Conservation (phyloP, 345 rosid species). For the Mercurialis annua region DNA sequence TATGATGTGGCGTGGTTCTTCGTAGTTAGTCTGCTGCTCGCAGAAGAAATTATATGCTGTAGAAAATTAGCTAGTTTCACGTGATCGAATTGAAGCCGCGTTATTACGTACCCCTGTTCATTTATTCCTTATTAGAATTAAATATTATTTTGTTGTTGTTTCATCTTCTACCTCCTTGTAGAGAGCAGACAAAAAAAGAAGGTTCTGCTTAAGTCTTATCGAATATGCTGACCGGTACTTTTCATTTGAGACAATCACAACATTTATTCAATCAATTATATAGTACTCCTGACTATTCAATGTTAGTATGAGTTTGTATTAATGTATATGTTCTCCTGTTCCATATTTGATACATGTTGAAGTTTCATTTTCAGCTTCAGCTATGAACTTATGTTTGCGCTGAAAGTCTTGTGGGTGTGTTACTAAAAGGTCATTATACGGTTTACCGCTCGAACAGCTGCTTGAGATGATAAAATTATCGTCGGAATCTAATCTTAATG, state of each 20-base stretch:
- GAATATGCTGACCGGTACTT: neutral
- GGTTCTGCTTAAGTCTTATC: neutral
- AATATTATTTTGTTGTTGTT: neutral
- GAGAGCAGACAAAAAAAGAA: constrained; percentile 13
- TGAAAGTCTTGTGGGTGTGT: neutral
- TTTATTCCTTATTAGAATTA: constrained; percentile 8
- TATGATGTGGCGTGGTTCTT: constrained; percentile 40
- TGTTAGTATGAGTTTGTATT: constrained; percentile 50
- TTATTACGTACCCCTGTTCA: constrained; percentile 2
- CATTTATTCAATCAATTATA: neutral
- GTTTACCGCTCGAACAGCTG: no score
- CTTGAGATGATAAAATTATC: no score
- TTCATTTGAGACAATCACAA: neutral
- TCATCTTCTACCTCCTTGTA: neutral
- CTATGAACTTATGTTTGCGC: neutral
- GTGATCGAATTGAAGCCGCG: constrained; percentile 12
- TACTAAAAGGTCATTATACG: no score
- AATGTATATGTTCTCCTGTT: constrained; percentile 8
- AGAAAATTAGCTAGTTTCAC: constrained; percentile 23
- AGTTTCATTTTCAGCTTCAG: neutral
- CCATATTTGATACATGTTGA: neutral
- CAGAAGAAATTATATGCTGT: constrained; percentile 20
- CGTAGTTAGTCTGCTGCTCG: constrained; percentile 34
- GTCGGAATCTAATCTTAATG: no score
- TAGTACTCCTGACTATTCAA: constrained; percentile 10